Percentiles rank a stretch among this genome's conserved stretches.
phyloP scores from a whole-genome alignment of 139 green algal genomes.

The Helicosporidium sp. region DNA sequence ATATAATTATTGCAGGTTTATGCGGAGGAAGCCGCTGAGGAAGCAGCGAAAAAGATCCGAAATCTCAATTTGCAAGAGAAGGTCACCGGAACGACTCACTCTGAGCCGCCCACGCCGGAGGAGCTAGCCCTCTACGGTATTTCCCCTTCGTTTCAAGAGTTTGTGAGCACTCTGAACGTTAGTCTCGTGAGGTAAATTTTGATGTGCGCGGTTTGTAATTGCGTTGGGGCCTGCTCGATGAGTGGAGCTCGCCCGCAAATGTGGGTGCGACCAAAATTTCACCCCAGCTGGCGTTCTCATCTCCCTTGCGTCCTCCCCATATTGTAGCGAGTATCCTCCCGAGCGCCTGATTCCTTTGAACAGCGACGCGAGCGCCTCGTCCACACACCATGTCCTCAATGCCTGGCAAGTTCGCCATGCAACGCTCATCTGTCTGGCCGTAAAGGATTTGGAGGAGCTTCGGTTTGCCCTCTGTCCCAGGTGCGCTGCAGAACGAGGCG shows the following conservation, averaged over 20 bases:
- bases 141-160: constrained; percentile 26
- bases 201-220: neutral
- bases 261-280: too few relatives aligned
- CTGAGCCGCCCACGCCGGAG: neutral
- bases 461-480: constrained; percentile 60
- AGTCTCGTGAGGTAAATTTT: constrained; percentile 17
- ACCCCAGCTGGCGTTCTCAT: neutral
- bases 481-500: constrained; percentile 13
- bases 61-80: constrained; percentile 11
- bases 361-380: too few relatives aligned
- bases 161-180: constrained; percentile 35
- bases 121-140: constrained; percentile 29
- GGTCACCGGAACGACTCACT: neutral
- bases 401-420: constrained; percentile 53
- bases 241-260: too few relatives aligned
- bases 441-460: constrained; percentile 57
- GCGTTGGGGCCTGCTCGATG: neutral
- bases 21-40: constrained; percentile 13
- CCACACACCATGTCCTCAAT: constrained; percentile 16
- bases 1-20: constrained; percentile 6
- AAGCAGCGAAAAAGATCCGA: constrained; percentile 14
- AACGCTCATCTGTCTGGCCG: constrained; percentile 31
- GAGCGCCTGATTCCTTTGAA: too few relatives aligned
- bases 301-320: neutral
- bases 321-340: too few relatives aligned